Evolutionary conservation across 139 green algal genomes (phyloP).

Genomic region (Auxenochlorella pyrenoidosa): DNA sequence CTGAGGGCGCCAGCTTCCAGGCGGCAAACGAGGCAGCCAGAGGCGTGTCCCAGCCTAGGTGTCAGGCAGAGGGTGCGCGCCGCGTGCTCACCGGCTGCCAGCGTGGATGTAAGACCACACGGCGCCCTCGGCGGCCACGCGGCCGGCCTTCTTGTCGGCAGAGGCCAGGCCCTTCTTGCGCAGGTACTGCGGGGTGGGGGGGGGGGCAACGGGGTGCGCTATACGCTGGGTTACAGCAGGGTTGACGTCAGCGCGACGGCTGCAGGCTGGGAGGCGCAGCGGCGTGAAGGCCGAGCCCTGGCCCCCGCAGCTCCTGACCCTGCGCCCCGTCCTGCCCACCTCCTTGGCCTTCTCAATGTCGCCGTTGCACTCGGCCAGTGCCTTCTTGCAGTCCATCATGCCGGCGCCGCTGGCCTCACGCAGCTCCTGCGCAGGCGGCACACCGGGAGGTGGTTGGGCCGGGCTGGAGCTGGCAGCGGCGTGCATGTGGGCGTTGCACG

Average conservation of each 20-base stretch:
- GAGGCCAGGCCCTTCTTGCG: constrained; percentile 97
- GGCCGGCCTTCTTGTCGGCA: constrained; percentile 96
- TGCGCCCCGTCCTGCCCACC: constrained; percentile 37
- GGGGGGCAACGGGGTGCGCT: background rate
- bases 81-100: constrained; percentile 55
- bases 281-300: no score
- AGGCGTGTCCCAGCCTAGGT: no score
- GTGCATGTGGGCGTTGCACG: no score
- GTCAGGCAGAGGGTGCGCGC: background rate
- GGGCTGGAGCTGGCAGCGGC: no score
- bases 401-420: constrained; percentile 84
- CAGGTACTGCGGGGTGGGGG: constrained; percentile 71
- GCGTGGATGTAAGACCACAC: constrained; percentile 95
- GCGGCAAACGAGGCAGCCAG: no score
- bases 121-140: constrained; percentile 92
- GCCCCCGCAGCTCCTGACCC: background rate
- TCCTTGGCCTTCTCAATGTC: constrained; percentile 87
- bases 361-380: constrained; percentile 82
- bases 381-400: constrained; percentile 99
- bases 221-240: no score
- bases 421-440: constrained; percentile 72
- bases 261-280: no score
- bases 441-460: no score
- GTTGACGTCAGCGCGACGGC: no score
- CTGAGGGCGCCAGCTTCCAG: no score